Evolutionary conservation across 352 stramenopile genomes (phyloP).

Genomic region (Blastocystis sp.): DNA sequence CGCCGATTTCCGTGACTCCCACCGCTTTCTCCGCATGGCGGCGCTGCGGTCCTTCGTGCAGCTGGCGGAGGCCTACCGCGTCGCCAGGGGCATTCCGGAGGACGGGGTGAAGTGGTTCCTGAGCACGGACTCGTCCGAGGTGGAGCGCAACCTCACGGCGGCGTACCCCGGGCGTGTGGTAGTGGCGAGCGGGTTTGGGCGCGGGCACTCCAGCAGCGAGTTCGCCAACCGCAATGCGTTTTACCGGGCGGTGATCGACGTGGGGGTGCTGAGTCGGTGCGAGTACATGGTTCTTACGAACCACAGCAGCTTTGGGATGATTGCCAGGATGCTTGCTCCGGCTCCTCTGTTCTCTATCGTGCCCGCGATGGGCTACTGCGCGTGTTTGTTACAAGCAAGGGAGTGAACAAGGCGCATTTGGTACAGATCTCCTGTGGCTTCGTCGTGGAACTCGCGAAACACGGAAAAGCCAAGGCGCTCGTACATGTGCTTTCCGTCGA

Average conservation of each 20-base stretch:
- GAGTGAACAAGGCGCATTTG: not conserved
- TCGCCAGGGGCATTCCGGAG: not conserved
- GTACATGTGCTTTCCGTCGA: not conserved
- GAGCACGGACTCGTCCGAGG: slow-evolving; percentile 42
- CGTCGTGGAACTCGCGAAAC: slow-evolving; percentile 18
- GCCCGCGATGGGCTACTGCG: not conserved
- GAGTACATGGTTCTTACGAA: slow-evolving; percentile 67
- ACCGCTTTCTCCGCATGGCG: slow-evolving; percentile 14
- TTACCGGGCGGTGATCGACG: slow-evolving; percentile 42
- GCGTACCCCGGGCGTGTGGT: slow-evolving; percentile 37
- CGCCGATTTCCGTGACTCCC: slow-evolving; percentile 26
- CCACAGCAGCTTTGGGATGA: slow-evolving; percentile 67
- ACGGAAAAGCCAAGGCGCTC: slow-evolving; percentile 1
- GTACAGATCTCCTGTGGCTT: not conserved
- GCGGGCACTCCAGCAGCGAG: slow-evolving; percentile 15
- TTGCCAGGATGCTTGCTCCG: slow-evolving; percentile 42
- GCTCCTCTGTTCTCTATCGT: slow-evolving; percentile 26
- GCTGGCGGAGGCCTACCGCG: slow-evolving; percentile 8
- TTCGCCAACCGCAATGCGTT: slow-evolving; percentile 31
- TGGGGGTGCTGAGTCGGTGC: slow-evolving; percentile 52
- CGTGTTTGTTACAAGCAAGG: not conserved
- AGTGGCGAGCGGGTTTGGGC: not conserved
- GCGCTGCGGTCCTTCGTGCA: not conserved
- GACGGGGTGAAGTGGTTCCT: slow-evolving; percentile 25
- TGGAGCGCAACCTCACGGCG: slow-evolving; percentile 19